Percentiles rank a stretch among this genome's conserved stretches.
These are phyloP conservation scores for Pseudopithomyces maydicus DNA, from an alignment of 2,329 filamentous ascomycete species.

Conservation along the genomic window DNA sequence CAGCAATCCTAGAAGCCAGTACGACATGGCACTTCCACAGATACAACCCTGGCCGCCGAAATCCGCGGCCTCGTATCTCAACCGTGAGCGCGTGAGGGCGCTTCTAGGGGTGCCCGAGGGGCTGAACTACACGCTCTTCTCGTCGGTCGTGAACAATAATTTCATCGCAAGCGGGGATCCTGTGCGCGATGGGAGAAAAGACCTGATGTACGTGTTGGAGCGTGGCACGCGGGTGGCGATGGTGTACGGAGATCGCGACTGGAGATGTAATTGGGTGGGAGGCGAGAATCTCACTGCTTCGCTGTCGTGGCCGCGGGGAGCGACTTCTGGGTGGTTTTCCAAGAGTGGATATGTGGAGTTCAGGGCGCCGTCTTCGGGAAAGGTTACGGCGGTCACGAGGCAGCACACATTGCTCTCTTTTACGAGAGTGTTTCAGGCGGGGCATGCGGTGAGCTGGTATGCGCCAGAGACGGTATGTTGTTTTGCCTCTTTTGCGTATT, in stretches of 20 bases:
- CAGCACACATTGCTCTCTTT: conserved; percentile 43
- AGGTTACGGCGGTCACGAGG: conserved; percentile 34
- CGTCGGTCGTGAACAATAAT: background rate
- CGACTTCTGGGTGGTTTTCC: background rate
- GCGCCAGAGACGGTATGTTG: background rate
- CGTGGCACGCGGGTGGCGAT: conserved; percentile 15
- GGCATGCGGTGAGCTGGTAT: conserved; percentile 18
- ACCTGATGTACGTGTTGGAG: conserved; percentile 57
- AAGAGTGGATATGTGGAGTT: conserved; percentile 46
- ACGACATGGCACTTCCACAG: conserved; percentile 44
- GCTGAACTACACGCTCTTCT: conserved; percentile 56
- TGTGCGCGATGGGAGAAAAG: conserved; percentile 32
- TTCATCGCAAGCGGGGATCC: conserved; percentile 4
- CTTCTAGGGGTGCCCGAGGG: conserved; percentile 58
- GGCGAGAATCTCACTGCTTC: conserved; percentile 68
- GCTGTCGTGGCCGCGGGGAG: background rate
- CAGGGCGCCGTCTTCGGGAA: conserved; percentile 21
- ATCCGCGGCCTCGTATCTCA: conserved; percentile 59
- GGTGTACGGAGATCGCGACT: conserved; percentile 40
- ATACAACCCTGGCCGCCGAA: conserved; percentile 30
- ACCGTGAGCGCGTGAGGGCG: conserved; percentile 57
- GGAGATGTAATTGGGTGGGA: conserved; percentile 64
- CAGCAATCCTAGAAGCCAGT: conserved; percentile 19
- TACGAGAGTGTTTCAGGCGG: conserved; percentile 39
- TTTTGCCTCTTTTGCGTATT: background rate